Base-by-base conservation (phyloP, 2,329 filamentous ascomycete genomes). In the Emericellopsis cladophorae region DNA sequence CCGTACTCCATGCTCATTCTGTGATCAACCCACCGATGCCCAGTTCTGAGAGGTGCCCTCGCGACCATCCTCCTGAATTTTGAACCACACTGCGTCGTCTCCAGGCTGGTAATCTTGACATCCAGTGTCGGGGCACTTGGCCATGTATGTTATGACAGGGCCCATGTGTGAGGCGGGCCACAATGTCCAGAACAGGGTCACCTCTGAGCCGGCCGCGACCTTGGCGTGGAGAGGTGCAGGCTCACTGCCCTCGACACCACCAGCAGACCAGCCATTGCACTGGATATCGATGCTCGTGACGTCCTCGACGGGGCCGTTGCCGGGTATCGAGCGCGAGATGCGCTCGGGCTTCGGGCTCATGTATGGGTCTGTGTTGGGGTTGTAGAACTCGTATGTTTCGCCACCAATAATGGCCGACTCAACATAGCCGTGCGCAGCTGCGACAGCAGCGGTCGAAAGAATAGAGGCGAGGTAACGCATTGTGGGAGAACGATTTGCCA, bases 71-170 rank as follows among this genome's bases (percentile, higher is more conserved):
- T 75, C 62, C 42, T 68, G 62, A 44, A 74, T 51, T 55, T 74
- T 74, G 62, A 74, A 74, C 68, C 69, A 74, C n/a, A 74, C 70
- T 22, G 67, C 63, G 59, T 50, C 52, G 8, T 56, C 64, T 0
- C 62, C 65, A 6, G 72, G 72, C 43, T 62, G 54, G 50, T 63
- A 76, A 40, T 58, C 56, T 40, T 66, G 63, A 52, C 72, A 76
- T 2, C 71, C 65, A 0, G 57, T 52, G 35, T 69, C 66, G 0
- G 72, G 70, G 53, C 75, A 79, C 29, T 62, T 60, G 5, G 74
- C 74, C 72, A 79, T 74, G 50, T 78, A 78, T 1, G 74, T 78
- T 42, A 78, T 59, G 1, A 69, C 54, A 1, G 74, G 73, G 0
- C 74, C 74, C 24, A 70, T 58, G 44, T 75, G 72, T 5, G 59